Base-by-base conservation (phyloP, 1,139 yeast genomes). In the Yamadazyma pseudoaaseri region DNA sequence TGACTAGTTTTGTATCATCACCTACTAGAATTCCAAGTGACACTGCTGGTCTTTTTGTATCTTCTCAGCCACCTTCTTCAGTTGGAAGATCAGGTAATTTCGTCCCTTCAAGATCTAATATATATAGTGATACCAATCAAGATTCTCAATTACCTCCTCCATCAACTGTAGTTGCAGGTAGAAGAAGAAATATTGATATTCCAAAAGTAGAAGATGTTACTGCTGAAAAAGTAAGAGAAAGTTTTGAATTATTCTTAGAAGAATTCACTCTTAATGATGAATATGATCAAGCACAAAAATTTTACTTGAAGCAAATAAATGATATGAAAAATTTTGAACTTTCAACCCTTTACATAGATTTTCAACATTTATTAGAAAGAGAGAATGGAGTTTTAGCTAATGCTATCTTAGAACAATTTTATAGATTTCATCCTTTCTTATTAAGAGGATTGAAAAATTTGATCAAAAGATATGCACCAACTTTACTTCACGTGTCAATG, bases 181-280 rank as follows among this genome's bases (percentile, higher is more conserved):
- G 73, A 54, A 63, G 78, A 56, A 71, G 77, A 44, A 66, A 79
- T 40, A 73, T 79, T 35, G 76, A 79, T 26, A 87, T 90, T 33
- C 90, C 95, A 23, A 86, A 85, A 56, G 96, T 92, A 20, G 78
- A 79, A 14, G 98, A 92, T 65, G 79, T 82, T 27, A 89, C 96
- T 5, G 97, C 96, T 41, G 97, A 90, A 54, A 86, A 87, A 48
- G 97, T 92, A 11, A 75, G 94, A 34, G 96, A 89, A 56, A 81
- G 94, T 18, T 92, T 92, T 56, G 96, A 89, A 56, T 78, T 75
- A 46, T 92, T 92, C 54, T 62, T 92, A 42, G 86, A 83, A 54
- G 83, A 78, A 29, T 86, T 69, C 49, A 62, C 60, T 7, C 10
- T 27, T 3, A 10, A 31, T 12, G 33, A 33, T 27, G 48, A 50